phyloP scores from a whole-genome alignment of 176 grass and related monocot species.

The Triticum monococcum region DNA sequence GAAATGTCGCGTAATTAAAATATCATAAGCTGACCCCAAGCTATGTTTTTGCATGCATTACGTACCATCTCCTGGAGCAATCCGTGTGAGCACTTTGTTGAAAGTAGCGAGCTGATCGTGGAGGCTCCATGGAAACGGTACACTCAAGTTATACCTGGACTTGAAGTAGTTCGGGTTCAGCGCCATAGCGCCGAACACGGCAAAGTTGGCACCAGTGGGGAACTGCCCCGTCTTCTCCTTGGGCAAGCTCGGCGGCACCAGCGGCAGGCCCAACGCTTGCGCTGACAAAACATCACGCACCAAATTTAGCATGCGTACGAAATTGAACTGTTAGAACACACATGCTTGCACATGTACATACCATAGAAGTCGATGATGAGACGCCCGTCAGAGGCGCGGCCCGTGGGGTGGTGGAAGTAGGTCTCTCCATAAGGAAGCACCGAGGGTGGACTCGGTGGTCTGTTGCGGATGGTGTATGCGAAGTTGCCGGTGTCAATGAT shows the following conservation, averaged over 20 bases:
- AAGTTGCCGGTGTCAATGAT: slow-evolving; percentile 67
- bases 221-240: slow-evolving; percentile 36
- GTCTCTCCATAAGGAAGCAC: slow-evolving; percentile 62
- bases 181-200: slow-evolving; percentile 33
- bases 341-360: neutral
- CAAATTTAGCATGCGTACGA: no score
- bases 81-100: no score
- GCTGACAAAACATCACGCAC: slow-evolving; percentile 27
- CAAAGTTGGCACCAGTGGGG: slow-evolving; percentile 56
- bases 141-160: no score
- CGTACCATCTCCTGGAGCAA: no score
- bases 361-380: slow-evolving; percentile 58
- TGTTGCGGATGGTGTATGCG: neutral
- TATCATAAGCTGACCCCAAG: no score
- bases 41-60: no score
- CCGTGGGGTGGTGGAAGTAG: slow-evolving; percentile 49
- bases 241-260: slow-evolving; percentile 32
- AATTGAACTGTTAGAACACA: neutral
- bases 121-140: no score
- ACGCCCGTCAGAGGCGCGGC: slow-evolving; percentile 52
- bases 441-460: neutral
- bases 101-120: no score
- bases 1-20: no score
- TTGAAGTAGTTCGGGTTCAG: neutral
- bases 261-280: slow-evolving; percentile 21